phyloP scores from a whole-genome alignment of 768 basidiomycete genomes.

The Suillus sp. region DNA sequence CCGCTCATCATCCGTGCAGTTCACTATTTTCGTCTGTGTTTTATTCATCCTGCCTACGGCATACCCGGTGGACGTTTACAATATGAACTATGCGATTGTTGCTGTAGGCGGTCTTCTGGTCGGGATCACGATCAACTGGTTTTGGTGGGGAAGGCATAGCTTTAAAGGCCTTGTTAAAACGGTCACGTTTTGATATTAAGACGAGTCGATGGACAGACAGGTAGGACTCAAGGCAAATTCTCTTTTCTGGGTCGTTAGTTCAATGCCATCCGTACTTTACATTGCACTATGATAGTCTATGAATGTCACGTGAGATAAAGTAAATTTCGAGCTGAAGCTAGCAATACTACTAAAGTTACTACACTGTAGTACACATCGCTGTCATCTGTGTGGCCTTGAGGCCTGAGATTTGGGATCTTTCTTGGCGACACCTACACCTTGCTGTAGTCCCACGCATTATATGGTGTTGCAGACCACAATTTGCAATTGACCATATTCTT shows the following conservation, averaged over 20 bases:
- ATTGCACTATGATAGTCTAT: no score
- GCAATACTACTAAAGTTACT: no score
- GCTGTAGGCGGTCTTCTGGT: conserved; percentile 50
- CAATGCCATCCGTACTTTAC: background rate
- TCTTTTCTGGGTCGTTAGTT: background rate
- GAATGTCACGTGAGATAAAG: no score
- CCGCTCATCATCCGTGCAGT: conserved; percentile 33
- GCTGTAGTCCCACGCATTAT: background rate
- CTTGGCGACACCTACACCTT: background rate
- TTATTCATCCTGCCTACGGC: conserved; percentile 60
- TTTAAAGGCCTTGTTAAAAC: conserved; percentile 52
- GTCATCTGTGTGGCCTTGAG: no score
- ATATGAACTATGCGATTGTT: conserved; percentile 63
- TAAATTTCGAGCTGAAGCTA: no score
- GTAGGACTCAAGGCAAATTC: background rate
- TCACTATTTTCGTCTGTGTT: conserved; percentile 53
- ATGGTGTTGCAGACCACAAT: conserved; percentile 2
- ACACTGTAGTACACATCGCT: no score
- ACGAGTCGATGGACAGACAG: background rate
- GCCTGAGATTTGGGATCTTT: no score
- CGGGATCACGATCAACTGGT: conserved; percentile 49
- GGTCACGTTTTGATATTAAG: background rate
- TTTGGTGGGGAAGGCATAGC: conserved; percentile 46
- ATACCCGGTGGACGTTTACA: conserved; percentile 46
- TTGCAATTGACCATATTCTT: background rate